Percentiles rank a stretch among this genome's conserved stretches.
These are phyloP conservation scores for Linnemannia zychae DNA, from an alignment of 192 early-diverging fungal genomes.

Conservation along the genomic window DNA sequence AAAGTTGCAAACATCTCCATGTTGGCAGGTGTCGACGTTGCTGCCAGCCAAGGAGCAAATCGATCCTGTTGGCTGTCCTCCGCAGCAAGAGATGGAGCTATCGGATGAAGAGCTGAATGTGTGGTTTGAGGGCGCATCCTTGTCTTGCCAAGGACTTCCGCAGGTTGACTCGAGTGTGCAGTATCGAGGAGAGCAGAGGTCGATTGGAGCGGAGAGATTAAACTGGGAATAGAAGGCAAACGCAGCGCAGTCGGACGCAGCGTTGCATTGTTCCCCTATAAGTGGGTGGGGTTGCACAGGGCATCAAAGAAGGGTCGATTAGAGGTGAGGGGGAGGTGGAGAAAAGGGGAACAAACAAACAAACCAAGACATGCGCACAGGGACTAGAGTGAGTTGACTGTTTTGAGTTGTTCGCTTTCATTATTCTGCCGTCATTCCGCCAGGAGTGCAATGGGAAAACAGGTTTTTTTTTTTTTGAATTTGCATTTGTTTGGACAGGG, in stretches of 20 bases:
- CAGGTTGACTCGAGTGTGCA: slow-evolving; percentile 75
- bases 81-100: slow-evolving; percentile 63
- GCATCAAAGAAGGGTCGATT: slow-evolving; percentile 1
- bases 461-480: slow-evolving; percentile 6
- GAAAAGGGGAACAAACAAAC: slow-evolving; percentile 12
- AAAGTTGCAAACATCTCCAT: slow-evolving; percentile 54
- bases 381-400: neutral
- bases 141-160: slow-evolving; percentile 70
- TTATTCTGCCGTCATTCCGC: neutral
- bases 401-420: neutral
- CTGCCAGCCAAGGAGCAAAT: slow-evolving; percentile 63
- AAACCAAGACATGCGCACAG: neutral
- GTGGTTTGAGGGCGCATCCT: slow-evolving; percentile 59
- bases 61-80: slow-evolving; percentile 55
- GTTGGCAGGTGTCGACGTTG: slow-evolving; percentile 65
- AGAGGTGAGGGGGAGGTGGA: neutral
- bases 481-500: neutral
- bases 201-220: slow-evolving; percentile 34
- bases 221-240: slow-evolving; percentile 56
- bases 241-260: slow-evolving; percentile 65
- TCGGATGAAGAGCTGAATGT: slow-evolving; percentile 36
- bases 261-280: slow-evolving; percentile 63
- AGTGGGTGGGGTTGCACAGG: neutral
- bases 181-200: slow-evolving; percentile 64
- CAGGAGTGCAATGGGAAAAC: neutral